Evolutionary conservation across 805 yeast genomes (phyloP), one percentile per base, ranked within the genome.

Genomic region (Cyberlindnera saturnus): DNA sequence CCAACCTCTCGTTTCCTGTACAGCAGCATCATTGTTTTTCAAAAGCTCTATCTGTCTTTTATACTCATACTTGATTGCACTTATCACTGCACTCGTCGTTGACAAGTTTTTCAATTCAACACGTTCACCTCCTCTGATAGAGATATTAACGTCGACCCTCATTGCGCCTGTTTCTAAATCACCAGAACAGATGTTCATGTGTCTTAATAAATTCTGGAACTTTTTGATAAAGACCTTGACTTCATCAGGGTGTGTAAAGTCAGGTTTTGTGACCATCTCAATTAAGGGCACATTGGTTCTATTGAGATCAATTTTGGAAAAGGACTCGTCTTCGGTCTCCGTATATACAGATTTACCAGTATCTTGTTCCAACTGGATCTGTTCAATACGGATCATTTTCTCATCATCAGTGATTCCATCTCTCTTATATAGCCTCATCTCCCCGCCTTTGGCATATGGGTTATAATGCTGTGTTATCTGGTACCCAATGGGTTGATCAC

Each of bases 401-500:
- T 63, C 62, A 5, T 48, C 60, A 2, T 65, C 56, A 2, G 77
- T 67, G 8, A 74, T 78, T 57, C 89, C 96, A 42, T 71, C 67
- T 32, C 73, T 61, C 31, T 73, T 63, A 10, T 55, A 58, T 34
- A 91, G 60, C 18, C 59, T 59, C 28, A 91, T 38, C 17, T 42
- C 50, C 0, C 99, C 99, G 39, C 77, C 71, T 29, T 62, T 67
- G 2, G 96, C 93, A 38, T 86, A 68, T 1, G 98, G 97, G 31
- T 73, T 72, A 59, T 75, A 87, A 57, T 79, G 86, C 63, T 93
- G 99, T 0, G 99, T 93, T 39, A 93, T 84, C 61, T 93, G 99
- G 63, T 89, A 93, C 1, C 99, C 99, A 41, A 85, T 64, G 0
- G 99, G 99, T 60, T 93, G 98, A 62, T 93, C 99, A 1, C 90